Base-by-base conservation (phyloP, 148 eudicot species). In the Salicornia ramosissima region DNA sequence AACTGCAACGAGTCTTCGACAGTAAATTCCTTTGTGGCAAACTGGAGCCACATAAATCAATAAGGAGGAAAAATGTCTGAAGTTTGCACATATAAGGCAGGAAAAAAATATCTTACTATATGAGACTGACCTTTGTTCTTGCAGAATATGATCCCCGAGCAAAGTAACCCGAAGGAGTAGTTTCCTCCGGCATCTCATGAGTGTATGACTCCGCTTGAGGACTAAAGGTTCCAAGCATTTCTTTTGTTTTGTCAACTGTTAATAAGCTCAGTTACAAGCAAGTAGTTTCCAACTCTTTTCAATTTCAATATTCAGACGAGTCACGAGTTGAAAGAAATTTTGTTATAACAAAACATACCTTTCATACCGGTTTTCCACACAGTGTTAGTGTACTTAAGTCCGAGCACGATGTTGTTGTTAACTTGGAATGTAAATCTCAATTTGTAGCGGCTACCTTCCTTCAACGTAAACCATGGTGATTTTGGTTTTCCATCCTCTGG, bases 141-240 rank as follows among this genome's bases (percentile, higher is more conserved):
- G 91, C 88, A 30, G 86, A 16, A 74, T 85, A 87, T 51, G 85
- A 75, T n/a, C 91, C 88, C 58, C 91, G 82, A 7, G 85, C 88
- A 67, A 87, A 87, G 56, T 70, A 81, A 40, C 91, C 91, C 22
- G 86, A 79, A 45, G 91, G 91, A 34, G 88, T 81, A 46, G 82
- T 83, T 26, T 87, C 91, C 73, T 87, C 88, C 0, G 86, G 87
- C 77, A 83, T 85, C 64, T 85, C 88, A 75, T 84, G 86, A 10
- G 83, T 80, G 65, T 85, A 87, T 59, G 86, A 80, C 45, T 87
- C 91, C 21, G 73, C 76, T 69, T 87, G 88, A 5, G 91, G 91
- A 76, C 88, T 83, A 78, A 85, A 87, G 34, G 91, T 87, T 64
- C 91, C 91, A 42, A 87, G 84, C 91, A 87, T 87, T 64, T 85